Evolutionary conservation across 768 basidiomycete species (phyloP).

Genomic region (Xerocomus potaroensis): DNA sequence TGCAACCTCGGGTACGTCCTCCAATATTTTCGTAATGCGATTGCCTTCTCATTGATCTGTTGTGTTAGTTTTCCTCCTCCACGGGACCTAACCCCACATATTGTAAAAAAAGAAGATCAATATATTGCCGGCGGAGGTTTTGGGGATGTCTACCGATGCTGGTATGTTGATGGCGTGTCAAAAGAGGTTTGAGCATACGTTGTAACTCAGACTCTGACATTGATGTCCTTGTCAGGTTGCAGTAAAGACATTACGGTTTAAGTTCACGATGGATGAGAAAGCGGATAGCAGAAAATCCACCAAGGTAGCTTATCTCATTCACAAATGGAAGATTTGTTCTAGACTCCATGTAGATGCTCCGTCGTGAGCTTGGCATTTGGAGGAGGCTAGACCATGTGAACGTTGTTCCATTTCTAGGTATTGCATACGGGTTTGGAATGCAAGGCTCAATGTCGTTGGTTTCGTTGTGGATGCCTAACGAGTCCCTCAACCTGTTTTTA

Average conservation of each 20-base stretch:
- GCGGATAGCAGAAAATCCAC: not conserved
- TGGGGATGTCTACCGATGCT: conserved; percentile 1
- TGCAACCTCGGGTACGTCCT: too few relatives aligned
- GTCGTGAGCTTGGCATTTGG: conserved; percentile 28
- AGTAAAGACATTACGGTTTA: conserved; percentile 16
- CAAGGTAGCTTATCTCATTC: not conserved
- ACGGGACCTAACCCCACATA: conserved; percentile 7
- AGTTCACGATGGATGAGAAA: not conserved
- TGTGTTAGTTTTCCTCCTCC: not conserved
- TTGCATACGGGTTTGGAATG: too few relatives aligned
- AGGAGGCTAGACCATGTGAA: conserved; percentile 22
- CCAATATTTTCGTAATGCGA: too few relatives aligned
- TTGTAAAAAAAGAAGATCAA: not conserved
- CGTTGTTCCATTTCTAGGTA: conserved; percentile 19
- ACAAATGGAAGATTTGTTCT: fast-evolving
- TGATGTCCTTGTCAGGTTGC: conserved; percentile 12
- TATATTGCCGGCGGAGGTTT: conserved; percentile 7
- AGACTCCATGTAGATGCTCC: conserved; percentile 12
- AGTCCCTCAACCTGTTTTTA: too few relatives aligned
- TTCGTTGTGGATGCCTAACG: too few relatives aligned
- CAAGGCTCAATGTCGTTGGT: too few relatives aligned
- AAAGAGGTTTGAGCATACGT: conserved; percentile 1
- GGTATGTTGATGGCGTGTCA: not conserved
- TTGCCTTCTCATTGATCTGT: too few relatives aligned
- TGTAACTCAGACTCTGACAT: not conserved